phyloP scores from a whole-genome alignment of 1,284 basidiomycete species.

The Irpex rosettiformis region DNA sequence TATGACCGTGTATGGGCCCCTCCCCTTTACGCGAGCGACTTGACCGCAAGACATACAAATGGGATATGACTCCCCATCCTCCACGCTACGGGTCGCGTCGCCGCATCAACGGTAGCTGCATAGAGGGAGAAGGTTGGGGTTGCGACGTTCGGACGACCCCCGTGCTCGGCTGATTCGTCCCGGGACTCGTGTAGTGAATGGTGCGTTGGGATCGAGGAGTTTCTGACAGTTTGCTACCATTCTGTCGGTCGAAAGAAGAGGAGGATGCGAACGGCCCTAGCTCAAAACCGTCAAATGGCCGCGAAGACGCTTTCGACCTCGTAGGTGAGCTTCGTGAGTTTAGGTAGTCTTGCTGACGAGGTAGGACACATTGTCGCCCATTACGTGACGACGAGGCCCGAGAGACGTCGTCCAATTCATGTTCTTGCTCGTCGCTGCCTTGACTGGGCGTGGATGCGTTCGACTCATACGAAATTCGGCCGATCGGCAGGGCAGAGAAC shows the following conservation, averaged over 20 bases:
- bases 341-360: not conserved
- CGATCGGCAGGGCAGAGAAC: conserved; percentile 19
- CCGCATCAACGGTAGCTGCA: conserved; percentile 26
- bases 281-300: not conserved
- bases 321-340: not conserved
- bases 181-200: conserved; percentile 7
- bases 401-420: conserved; percentile 28
- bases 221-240: not conserved
- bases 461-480: conserved; percentile 28
- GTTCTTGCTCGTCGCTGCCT: conserved; percentile 29
- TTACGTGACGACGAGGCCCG: conserved; percentile 4
- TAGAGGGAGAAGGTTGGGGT: conserved; percentile 27
- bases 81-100: conserved; percentile 7
- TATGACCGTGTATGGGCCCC: not conserved
- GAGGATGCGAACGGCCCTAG: not conserved
- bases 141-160: conserved; percentile 26
- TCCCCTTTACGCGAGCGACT: not conserved
- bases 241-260: not conserved
- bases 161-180: not conserved
- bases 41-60: not conserved
- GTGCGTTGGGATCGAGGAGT: not conserved
- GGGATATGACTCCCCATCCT: not conserved
- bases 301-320: not conserved
- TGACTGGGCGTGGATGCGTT: conserved; percentile 25
- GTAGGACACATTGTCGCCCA: not conserved